Percentiles rank a stretch among this genome's conserved stretches.
Conservation (phyloP, 2,329 filamentous ascomycete genomes). For the Pyrenophora graminea region DNA sequence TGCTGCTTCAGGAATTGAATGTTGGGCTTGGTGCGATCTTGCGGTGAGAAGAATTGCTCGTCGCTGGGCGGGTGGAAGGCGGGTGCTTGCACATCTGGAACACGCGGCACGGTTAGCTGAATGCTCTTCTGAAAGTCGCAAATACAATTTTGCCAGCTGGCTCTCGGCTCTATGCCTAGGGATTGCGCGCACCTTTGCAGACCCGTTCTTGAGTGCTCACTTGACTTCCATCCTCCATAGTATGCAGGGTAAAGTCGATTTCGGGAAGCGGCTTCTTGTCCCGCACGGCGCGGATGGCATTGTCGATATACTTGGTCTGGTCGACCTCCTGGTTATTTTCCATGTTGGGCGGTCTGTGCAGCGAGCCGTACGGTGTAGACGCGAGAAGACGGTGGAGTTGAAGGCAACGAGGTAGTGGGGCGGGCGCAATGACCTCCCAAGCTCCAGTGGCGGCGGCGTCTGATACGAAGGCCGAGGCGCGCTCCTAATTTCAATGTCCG, state of each 20-base stretch:
- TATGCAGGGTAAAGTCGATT: slow-evolving; percentile 98
- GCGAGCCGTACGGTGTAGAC: slow-evolving; percentile 26
- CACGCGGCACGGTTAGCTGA: slow-evolving; percentile 30
- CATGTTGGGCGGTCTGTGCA: slow-evolving; percentile 38
- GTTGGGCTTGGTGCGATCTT: slow-evolving; percentile 85
- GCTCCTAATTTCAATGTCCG: slow-evolving; percentile 18
- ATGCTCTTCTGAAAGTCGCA: slow-evolving; percentile 19
- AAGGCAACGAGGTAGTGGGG: slow-evolving; percentile 40
- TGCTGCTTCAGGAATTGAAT: slow-evolving; percentile 96
- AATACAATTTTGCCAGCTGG: background rate
- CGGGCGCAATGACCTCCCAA: slow-evolving; percentile 33
- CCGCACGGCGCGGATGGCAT: slow-evolving; percentile 86
- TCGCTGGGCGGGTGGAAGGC: slow-evolving; percentile 91
- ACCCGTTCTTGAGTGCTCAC: slow-evolving; percentile 95
- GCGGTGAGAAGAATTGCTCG: slow-evolving; percentile 90
- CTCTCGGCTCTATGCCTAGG: background rate
- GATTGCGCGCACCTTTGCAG: slow-evolving; percentile 78
- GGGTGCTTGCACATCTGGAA: slow-evolving; percentile 90
- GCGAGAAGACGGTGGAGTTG: slow-evolving; percentile 29
- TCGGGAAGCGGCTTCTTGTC: slow-evolving; percentile 95
- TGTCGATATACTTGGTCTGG: slow-evolving; percentile 67
- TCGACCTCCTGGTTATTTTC: slow-evolving; percentile 43
- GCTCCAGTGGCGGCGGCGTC: slow-evolving; percentile 40
- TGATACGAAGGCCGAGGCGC: slow-evolving; percentile 39
- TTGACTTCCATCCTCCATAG: slow-evolving; percentile 95